A percentile compares a stretch with the other conserved stretches of the same genome.
Evolutionary conservation across 306 rosid genomes (phyloP).

Genomic region (Cajanus cajan): DNA sequence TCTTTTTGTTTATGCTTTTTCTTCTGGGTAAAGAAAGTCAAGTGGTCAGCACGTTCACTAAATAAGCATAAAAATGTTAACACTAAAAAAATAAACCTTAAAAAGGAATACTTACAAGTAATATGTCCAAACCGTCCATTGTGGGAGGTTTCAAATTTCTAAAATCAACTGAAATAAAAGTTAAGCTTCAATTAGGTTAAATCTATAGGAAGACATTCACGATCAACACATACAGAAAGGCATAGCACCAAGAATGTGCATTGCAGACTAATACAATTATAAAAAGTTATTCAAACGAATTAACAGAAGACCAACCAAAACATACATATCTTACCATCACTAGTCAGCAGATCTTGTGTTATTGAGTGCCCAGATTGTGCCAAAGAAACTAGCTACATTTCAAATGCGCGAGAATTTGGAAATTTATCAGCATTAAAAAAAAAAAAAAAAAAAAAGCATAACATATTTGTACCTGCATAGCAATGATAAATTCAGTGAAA

Average conservation of each 20-base stretch:
- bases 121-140: slow-evolving; percentile 68
- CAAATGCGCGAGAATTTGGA: slow-evolving; percentile 23
- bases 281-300: slow-evolving; percentile 15
- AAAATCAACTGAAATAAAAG: slow-evolving; percentile 58
- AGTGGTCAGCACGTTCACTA: slow-evolving; percentile 24
- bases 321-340: slow-evolving; percentile 34
- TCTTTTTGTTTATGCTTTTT: slow-evolving; percentile 54
- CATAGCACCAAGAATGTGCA: neutral
- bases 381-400: slow-evolving; percentile 36
- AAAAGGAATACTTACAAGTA: slow-evolving; percentile 49
- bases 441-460: neutral
- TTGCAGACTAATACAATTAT: neutral
- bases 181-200: slow-evolving; percentile 16
- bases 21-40: slow-evolving; percentile 51
- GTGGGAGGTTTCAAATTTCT: slow-evolving; percentile 60
- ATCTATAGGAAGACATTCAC: neutral
- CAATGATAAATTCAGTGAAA: slow-evolving; percentile 69
- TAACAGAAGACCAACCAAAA: slow-evolving; percentile 10
- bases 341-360: slow-evolving; percentile 38
- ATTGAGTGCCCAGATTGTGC: slow-evolving; percentile 43
- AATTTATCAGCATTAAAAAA: slow-evolving; percentile 4
- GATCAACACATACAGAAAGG: neutral
- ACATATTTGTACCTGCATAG: slow-evolving; percentile 70
- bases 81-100: neutral
- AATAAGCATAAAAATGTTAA: slow-evolving; percentile 12